A percentile compares a stretch with the other conserved stretches of the same genome.
phyloP scores from a whole-genome alignment of 345 rosid species.

The Aquilaria sinensis region DNA sequence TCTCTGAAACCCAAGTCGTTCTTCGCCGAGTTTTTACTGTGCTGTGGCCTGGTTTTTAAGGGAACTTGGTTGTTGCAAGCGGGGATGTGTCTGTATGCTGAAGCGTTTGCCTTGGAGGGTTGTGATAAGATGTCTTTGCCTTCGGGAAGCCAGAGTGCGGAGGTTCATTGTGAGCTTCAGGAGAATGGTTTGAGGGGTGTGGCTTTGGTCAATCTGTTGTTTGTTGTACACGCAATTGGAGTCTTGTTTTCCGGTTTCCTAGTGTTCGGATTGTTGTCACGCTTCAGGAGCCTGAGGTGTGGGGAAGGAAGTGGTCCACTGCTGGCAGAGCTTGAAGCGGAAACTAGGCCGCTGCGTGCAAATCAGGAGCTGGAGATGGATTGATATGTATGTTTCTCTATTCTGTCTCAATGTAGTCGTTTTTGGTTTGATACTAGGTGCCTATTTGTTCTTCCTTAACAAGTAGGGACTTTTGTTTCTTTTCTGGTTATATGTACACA shows the following conservation, averaged over 20 bases:
- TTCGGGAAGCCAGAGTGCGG: constrained; percentile 23
- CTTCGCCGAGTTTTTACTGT: constrained; percentile 42
- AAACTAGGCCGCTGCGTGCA: constrained; percentile 13
- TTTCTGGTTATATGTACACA: no score
- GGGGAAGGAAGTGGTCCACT: constrained; percentile 39
- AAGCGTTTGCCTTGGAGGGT: constrained; percentile 38
- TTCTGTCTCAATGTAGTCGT: constrained; percentile 1
- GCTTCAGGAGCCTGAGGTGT: constrained; percentile 24
- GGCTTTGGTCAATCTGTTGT: constrained; percentile 48
- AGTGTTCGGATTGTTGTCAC: constrained; percentile 30
- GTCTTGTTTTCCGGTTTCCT: constrained; percentile 28
- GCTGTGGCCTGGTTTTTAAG: constrained; percentile 40
- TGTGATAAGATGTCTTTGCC: constrained; percentile 25
- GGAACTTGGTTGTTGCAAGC: constrained; percentile 54
- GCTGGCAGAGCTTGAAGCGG: constrained; percentile 34
- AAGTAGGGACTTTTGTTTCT: no score
- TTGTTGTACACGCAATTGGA: constrained; percentile 39
- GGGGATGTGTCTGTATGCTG: constrained; percentile 41
- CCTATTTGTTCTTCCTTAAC: no score
- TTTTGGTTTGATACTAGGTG: no score
- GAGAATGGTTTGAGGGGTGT: constrained; percentile 49
- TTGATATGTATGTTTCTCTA: constrained; percentile 16
- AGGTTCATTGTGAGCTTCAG: constrained; percentile 42
- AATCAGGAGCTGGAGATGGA: constrained; percentile 37
- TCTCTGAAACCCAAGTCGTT: constrained; percentile 40